Evolutionary conservation across 2,329 filamentous ascomycete species (phyloP).

Genomic region (Immersiporthe knoxdaviesiana): DNA sequence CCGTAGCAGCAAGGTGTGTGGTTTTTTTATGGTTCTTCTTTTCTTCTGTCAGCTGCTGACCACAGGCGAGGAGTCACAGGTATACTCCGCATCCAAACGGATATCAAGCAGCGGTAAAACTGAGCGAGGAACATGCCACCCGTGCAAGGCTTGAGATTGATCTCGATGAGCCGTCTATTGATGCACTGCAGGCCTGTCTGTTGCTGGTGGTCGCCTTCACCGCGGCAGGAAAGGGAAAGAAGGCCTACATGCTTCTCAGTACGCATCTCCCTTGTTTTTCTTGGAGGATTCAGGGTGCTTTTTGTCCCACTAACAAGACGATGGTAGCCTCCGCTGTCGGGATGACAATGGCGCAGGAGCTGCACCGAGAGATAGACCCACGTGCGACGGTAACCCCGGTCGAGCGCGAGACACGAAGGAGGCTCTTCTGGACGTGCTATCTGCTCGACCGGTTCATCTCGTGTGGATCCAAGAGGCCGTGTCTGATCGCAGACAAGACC

Average conservation of each 20-base stretch:
- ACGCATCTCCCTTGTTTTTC: conserved; percentile 34
- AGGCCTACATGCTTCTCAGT: conserved; percentile 85
- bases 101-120: conserved; percentile 67
- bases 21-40: no score
- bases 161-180: conserved; percentile 79
- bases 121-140: conserved; percentile 74
- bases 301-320: conserved; percentile 38
- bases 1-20: conserved; percentile 63
- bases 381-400: conserved; percentile 64
- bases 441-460: conserved; percentile 82
- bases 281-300: not conserved
- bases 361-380: conserved; percentile 75
- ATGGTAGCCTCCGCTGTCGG: conserved; percentile 70
- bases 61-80: conserved; percentile 48
- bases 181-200: conserved; percentile 75
- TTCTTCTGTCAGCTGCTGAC: conserved; percentile 34
- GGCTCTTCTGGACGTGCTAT: conserved; percentile 90
- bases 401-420: conserved; percentile 75
- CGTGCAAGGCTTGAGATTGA: conserved; percentile 72
- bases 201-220: conserved; percentile 77
- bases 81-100: conserved; percentile 70
- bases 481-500: conserved; percentile 76
- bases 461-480: conserved; percentile 80
- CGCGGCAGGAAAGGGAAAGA: conserved; percentile 78
- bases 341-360: conserved; percentile 81